These are phyloP conservation scores for Nyssa sinensis DNA, from an alignment of 148 eudicot species.

Conservation along the genomic window DNA sequence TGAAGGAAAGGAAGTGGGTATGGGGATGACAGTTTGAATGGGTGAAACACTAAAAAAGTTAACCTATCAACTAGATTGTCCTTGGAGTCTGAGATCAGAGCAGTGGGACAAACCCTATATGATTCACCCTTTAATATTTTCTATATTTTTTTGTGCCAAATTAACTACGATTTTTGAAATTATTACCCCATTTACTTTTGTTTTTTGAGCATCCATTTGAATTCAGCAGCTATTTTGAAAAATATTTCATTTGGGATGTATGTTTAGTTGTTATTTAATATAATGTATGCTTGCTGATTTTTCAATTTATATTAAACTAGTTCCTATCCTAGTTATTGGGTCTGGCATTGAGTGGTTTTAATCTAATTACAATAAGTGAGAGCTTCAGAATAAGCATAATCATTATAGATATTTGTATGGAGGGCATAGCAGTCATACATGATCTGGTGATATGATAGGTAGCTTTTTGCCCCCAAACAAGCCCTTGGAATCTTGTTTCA, in stretches of 20 bases:
- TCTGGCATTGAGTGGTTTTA: too few species aligned
- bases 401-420: too few species aligned
- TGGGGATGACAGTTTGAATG: slow-evolving; percentile 29
- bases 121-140: background rate
- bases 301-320: background rate
- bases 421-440: too few species aligned
- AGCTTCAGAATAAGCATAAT: too few species aligned
- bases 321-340: too few species aligned
- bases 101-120: slow-evolving; percentile 23
- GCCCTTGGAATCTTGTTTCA: background rate
- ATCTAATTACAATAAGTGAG: too few species aligned
- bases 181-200: slow-evolving; percentile 4
- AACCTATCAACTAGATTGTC: slow-evolving; percentile 19
- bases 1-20: slow-evolving; percentile 17
- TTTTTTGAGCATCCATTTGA: slow-evolving; percentile 5
- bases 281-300: too few species aligned
- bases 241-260: too few species aligned
- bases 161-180: slow-evolving; percentile 10
- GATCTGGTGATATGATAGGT: too few species aligned
- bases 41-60: slow-evolving; percentile 20
- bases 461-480: background rate
- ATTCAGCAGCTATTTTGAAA: slow-evolving; percentile 9
- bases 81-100: slow-evolving; percentile 32
- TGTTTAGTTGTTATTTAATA: too few species aligned
- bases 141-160: background rate